phyloP scores from a whole-genome alignment of 169 alveolate genomes.

The Plasmodium yoelii region DNA sequence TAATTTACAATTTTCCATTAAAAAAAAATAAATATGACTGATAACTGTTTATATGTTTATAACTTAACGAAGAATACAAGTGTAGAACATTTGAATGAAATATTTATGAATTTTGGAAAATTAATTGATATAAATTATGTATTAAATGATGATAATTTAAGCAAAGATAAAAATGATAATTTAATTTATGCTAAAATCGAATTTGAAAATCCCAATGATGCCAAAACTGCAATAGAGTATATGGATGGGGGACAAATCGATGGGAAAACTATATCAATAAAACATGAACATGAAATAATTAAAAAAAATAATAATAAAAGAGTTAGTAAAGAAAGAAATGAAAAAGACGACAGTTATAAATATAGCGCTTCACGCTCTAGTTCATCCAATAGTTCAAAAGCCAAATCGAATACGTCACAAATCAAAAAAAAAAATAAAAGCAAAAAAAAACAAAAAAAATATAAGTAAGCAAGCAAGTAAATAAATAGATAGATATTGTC shows the following conservation, averaged over 20 bases:
- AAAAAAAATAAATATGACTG: conserved; percentile 15
- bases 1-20: too few relatives aligned
- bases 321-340: conserved; percentile 21
- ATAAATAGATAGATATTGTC: too few relatives aligned
- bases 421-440: conserved; percentile 15
- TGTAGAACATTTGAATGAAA: conserved; percentile 49
- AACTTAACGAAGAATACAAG: conserved; percentile 55
- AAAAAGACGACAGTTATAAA: conserved; percentile 11
- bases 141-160: conserved; percentile 25
- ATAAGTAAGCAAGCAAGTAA: too few relatives aligned
- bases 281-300: conserved; percentile 27
- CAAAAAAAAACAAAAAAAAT: conserved; percentile 3
- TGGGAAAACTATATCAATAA: conserved; percentile 55
- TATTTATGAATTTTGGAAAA: conserved; percentile 53
- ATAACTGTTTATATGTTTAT: conserved; percentile 19
- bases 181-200: conserved; percentile 28
- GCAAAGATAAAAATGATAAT: background rate
- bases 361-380: conserved; percentile 20
- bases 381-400: conserved; percentile 5
- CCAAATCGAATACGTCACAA: conserved; percentile 11
- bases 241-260: conserved; percentile 70
- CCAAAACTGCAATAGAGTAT: conserved; percentile 37
- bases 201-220: conserved; percentile 42
- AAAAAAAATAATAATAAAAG: conserved; percentile 5
- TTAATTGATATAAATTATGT: conserved; percentile 25